These are phyloP conservation scores for Cylindrodendrum hubeiense DNA, from an alignment of 2,329 filamentous ascomycete species.

Conservation along the genomic window DNA sequence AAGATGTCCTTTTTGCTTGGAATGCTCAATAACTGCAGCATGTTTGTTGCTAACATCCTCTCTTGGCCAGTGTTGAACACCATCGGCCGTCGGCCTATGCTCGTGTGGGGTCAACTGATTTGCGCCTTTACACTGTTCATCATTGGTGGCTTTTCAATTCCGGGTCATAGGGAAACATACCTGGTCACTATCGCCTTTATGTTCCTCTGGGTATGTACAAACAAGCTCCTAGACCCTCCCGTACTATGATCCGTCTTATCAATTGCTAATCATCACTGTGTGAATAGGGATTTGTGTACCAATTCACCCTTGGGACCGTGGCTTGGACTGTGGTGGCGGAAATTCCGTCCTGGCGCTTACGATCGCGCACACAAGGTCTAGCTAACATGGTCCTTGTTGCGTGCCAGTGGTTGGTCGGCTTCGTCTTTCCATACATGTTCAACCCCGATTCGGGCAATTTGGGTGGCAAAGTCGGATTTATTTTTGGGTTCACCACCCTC, in stretches of 20 bases:
- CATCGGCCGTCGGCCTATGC: slow-evolving; percentile 10
- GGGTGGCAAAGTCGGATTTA: slow-evolving; percentile 16
- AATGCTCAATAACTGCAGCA: slow-evolving; percentile 16
- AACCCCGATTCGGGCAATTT: slow-evolving; percentile 20
- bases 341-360: slow-evolving; percentile 9
- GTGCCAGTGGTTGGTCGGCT: slow-evolving; percentile 14
- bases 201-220: slow-evolving; percentile 17
- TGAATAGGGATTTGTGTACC: slow-evolving; percentile 10
- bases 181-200: slow-evolving; percentile 14
- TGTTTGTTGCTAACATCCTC: slow-evolving; percentile 19
- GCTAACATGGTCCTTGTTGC: slow-evolving; percentile 6
- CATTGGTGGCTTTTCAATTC: slow-evolving; percentile 6
- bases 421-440: slow-evolving; percentile 18
- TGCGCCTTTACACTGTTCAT: slow-evolving; percentile 10
- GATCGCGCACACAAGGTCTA: slow-evolving; percentile 16
- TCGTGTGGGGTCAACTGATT: slow-evolving; percentile 10
- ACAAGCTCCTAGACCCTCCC: background rate
- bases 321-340: slow-evolving; percentile 18
- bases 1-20: slow-evolving; percentile 8
- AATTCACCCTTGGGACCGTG: slow-evolving; percentile 14
- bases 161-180: background rate
- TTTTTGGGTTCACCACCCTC: slow-evolving; percentile 13
- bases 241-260: background rate
- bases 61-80: slow-evolving; percentile 13
- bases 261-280: background rate